Evolutionary conservation across 495 filamentous ascomycete genomes (phyloP), one percentile per base, ranked within the genome.

Genomic region (Penicillium soppii): DNA sequence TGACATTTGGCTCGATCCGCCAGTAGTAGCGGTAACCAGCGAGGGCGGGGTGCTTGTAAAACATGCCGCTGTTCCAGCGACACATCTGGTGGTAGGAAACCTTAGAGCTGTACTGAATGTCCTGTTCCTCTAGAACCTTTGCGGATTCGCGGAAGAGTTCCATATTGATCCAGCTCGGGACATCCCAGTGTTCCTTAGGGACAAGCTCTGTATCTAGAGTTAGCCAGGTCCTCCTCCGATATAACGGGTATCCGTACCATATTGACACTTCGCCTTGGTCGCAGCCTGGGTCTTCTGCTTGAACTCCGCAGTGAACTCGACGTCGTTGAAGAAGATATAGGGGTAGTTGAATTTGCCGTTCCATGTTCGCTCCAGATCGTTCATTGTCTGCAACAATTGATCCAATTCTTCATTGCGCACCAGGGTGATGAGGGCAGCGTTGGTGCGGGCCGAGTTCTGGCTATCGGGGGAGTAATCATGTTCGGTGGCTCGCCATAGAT

Each of bases 271-370:
- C 16, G 91, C 94, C 57, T 94, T 96, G 4, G 91, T 97, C 49
- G 77, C 82, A 20, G 82, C 86, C 58, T 79, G 72, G 7, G 91
- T 97, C 66, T 72, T 77, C 58, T 73, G 72, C 74, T 95, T 97
- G 77, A 99, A 99, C 62, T 97, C 92, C 29, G 89, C 86, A 12
- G 87, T 82, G 66, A 98, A 98, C 12, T 86, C 88, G 23, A 85
- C 85, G 63, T 98, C 94, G 72, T 99, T 99, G 76, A 99, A 92
- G 71, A 99, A 97, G 39, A 91, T 97, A 87, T 94, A 99, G 13
- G 95, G 95, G 69, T 97, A 99, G 72, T 99, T 97, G 80, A 97
- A 99, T 65, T 97, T 99, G 74, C 82, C 78, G 66, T 99, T 99
- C 89, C 91, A 99, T 7, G 92, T 97, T 53, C 89, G 72, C 71